phyloP scores from a whole-genome alignment of 1,139 yeast genomes.

The Sugiyamaella japonica region DNA sequence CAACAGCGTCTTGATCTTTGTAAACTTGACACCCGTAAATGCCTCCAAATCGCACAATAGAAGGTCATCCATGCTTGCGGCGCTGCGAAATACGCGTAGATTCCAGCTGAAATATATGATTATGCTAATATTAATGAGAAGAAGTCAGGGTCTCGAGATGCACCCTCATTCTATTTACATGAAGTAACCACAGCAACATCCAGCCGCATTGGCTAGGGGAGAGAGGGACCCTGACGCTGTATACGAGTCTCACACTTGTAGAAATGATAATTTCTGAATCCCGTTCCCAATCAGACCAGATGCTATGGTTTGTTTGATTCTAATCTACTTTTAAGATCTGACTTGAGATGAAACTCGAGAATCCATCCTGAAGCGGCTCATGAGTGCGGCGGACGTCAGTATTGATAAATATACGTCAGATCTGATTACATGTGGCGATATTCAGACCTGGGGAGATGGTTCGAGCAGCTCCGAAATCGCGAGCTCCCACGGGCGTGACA shows the following conservation, averaged over 20 bases:
- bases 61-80: conserved; percentile 13
- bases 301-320: too few relatives aligned
- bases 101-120: not conserved
- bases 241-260: too few relatives aligned
- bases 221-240: too few relatives aligned
- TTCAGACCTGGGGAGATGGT: conserved; percentile 1
- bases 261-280: too few relatives aligned
- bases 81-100: not conserved
- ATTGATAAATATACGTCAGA: too few relatives aligned
- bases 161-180: conserved; percentile 3
- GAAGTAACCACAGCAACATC: conserved; percentile 9
- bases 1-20: conserved; percentile 8
- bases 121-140: not conserved
- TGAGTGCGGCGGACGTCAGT: not conserved
- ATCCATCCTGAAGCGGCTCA: too few relatives aligned
- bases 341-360: too few relatives aligned
- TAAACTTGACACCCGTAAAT: conserved; percentile 8
- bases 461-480: conserved; percentile 8
- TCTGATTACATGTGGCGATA: not conserved
- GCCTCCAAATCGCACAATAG: conserved; percentile 12
- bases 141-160: not conserved
- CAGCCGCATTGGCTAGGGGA: not conserved
- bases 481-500: not conserved
- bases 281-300: too few relatives aligned
- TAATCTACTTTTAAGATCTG: not conserved